Conservation (phyloP, 2,329 filamentous ascomycete genomes). For the Ophiostoma angusticollis region DNA sequence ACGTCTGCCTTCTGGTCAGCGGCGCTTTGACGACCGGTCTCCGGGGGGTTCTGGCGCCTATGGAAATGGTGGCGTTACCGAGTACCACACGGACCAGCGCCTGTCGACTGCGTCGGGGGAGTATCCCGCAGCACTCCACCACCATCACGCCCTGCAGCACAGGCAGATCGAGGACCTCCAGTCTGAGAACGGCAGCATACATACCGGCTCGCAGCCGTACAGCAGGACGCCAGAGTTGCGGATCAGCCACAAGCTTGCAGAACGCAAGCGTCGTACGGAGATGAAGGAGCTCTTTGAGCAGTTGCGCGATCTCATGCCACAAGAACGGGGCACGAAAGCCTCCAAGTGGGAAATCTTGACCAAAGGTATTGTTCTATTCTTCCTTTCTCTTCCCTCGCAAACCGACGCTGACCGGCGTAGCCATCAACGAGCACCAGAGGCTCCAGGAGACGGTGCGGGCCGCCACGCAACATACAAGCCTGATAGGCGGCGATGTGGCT, state of each 20-base stretch:
- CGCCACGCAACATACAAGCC: constrained; percentile 32
- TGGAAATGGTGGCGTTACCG: constrained; percentile 43
- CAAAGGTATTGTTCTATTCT: constrained; percentile 43
- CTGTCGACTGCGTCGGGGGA: constrained; percentile 39
- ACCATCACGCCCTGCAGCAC: constrained; percentile 68
- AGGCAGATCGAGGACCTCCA: constrained; percentile 56
- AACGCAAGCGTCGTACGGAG: constrained; percentile 70
- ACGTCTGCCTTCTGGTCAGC: constrained; percentile 56
- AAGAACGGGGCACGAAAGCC: constrained; percentile 70
- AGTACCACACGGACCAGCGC: constrained; percentile 26
- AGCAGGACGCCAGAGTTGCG: constrained; percentile 71
- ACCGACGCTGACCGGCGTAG: constrained; percentile 23
- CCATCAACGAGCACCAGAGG: constrained; percentile 48
- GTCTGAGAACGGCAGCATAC: constrained; percentile 41
- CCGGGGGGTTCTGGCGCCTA: constrained; percentile 58
- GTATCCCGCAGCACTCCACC: constrained; percentile 54
- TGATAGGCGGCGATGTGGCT: constrained; percentile 31
- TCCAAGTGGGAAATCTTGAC: constrained; percentile 85
- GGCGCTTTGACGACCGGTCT: constrained; percentile 56
- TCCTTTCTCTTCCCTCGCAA: too few species aligned
- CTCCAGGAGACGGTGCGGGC: constrained; percentile 36
- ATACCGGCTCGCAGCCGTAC: constrained; percentile 56
- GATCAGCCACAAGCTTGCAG: constrained; percentile 74
- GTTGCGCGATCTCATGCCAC: constrained; percentile 63
- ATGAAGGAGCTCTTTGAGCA: constrained; percentile 85